Evolutionary conservation across 2,329 filamentous ascomycete genomes (phyloP), one percentile per base, ranked within the genome.

Genomic region (Leptodontidium sp.): DNA sequence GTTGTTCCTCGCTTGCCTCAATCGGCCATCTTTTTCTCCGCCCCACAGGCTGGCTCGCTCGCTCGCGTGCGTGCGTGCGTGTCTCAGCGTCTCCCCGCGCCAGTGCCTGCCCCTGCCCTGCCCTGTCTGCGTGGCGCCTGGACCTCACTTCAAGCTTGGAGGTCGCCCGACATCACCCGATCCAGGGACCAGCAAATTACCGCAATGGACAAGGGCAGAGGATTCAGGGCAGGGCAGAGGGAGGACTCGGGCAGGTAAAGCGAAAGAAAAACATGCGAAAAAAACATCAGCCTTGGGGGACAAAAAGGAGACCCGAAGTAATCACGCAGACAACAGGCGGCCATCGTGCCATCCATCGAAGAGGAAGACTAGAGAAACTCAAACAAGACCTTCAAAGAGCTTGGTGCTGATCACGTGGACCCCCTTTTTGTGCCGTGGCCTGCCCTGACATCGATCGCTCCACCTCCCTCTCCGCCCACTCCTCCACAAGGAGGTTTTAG

Each of bases 111-210:
- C 21, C 21, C 21, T 21, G 21, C 21, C 21, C 21, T 21, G 21
- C 21, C 21, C 21, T 21, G 21, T 21, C 21, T 21, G 21, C 21
- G 21, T 21, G 21, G 3, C 55, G 32, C 55, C 55, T 40, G 32
- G 55, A 58, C 55, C 35, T 40, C 55, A 24, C 17, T 14, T 40
- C 29, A 32, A 32, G 29, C 4, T 6, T 32, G 29, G 32, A 4
- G 9, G 6, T 40, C 17, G 9, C 21, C 55, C 55, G 55, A 58
- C 17, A 21, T 58, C 32, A 40, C 55, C 55, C 55, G 55, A 53
- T 24, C 8, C 55, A 58, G 55, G 29, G 55, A 14, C n/a, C 9
- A 58, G 9, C 55, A 58, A 58, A 58, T 58, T 58, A 58, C 55
- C 32, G 55, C 55, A 58, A 15, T 21, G 29, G 53, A 15, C 29